Conservation (phyloP, 176 grass and related monocot genomes). For the Calamus simplicifolius region DNA sequence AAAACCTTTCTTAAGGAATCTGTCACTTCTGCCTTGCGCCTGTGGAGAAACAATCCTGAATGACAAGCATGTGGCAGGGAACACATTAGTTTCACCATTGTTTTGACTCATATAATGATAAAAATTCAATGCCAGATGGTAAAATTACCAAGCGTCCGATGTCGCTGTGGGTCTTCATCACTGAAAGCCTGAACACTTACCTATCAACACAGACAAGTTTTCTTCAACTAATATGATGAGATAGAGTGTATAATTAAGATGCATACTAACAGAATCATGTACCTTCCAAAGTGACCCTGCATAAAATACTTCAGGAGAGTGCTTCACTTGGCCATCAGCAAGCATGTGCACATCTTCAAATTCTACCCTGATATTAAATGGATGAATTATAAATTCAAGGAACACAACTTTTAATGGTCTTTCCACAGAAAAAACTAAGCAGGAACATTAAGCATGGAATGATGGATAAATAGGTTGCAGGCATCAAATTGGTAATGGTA, state of each 20-base stretch:
- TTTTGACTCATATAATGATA: no score
- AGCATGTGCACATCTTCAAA: constrained; percentile 95
- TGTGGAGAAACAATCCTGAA: constrained; percentile 90
- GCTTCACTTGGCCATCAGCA: constrained; percentile 82
- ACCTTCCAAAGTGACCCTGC: constrained; percentile 97
- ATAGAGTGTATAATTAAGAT: neutral
- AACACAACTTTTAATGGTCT: neutral
- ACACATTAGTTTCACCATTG: no score
- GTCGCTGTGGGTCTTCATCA: constrained; percentile 96
- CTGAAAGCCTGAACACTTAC: constrained; percentile 99
- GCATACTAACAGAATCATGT: constrained; percentile 13
- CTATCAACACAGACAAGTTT: constrained; percentile 27
- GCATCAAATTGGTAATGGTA: no score
- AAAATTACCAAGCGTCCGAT: constrained; percentile 79
- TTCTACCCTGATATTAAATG: constrained; percentile 50
- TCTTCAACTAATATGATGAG: constrained; percentile 8
- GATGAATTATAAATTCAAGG: neutral
- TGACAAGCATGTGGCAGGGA: neutral
- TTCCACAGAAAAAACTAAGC: neutral
- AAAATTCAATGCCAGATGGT: neutral
- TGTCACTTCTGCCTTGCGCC: constrained; percentile 75
- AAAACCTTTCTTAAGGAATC: constrained; percentile 77
- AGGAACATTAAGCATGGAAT: neutral
- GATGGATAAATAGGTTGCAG: no score
- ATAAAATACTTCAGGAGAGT: constrained; percentile 97